These are phyloP conservation scores for Mycogone perniciosa DNA, from an alignment of 2,329 filamentous ascomycete species.

Conservation along the genomic window DNA sequence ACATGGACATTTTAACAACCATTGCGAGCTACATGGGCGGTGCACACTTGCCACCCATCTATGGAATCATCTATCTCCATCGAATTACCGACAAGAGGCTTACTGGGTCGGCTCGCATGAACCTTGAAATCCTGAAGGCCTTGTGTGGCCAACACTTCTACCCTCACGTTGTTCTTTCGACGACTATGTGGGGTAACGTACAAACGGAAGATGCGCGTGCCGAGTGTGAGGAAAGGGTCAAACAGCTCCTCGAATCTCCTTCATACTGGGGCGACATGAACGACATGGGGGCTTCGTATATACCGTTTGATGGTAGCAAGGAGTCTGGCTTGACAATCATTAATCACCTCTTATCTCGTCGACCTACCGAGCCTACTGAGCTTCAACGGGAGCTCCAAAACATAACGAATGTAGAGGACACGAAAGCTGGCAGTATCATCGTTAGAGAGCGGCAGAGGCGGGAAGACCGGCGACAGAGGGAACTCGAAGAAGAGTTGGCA, in stretches of 20 bases:
- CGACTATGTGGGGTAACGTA: background rate
- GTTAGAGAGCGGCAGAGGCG: background rate
- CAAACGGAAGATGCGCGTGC: background rate
- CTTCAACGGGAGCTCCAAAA: background rate
- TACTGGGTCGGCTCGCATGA: background rate
- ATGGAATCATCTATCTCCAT: background rate
- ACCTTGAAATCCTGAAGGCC: background rate
- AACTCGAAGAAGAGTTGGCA: background rate
- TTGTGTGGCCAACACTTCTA: background rate
- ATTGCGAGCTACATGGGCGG: background rate
- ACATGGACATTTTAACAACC: background rate
- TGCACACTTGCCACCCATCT: background rate
- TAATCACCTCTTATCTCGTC: background rate
- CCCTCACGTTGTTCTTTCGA: background rate
- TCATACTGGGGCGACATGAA: background rate
- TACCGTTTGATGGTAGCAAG: background rate
- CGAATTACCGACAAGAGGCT: background rate
- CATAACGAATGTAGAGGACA: background rate
- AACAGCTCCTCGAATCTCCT: background rate
- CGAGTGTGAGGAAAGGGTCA: background rate
- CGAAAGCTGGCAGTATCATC: background rate
- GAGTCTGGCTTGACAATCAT: background rate
- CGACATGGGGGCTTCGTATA: background rate
- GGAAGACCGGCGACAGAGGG: background rate
- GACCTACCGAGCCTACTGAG: background rate